phyloP scores from a whole-genome alignment of 2,329 filamentous ascomycete species.

The Lithohypha guttulata region DNA sequence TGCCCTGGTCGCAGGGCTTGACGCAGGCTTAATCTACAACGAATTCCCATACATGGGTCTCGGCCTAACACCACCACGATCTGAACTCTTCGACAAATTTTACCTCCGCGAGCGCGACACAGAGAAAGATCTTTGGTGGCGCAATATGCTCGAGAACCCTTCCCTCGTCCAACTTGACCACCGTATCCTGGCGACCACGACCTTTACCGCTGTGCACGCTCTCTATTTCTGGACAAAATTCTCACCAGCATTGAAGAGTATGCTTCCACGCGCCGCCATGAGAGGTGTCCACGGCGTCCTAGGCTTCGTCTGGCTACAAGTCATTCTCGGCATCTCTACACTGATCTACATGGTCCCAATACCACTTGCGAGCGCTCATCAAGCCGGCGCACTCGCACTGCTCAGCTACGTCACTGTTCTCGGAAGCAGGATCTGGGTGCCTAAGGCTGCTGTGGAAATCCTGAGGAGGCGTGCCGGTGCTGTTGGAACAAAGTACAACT shows the following conservation, averaged over 20 bases:
- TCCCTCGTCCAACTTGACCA: constrained; percentile 93
- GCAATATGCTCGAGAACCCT: constrained; percentile 96
- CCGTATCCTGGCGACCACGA: constrained; percentile 79
- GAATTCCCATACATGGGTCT: constrained; percentile 94
- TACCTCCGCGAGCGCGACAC: constrained; percentile 60
- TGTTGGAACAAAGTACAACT: neutral
- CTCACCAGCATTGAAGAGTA: constrained; percentile 50
- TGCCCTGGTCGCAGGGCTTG: constrained; percentile 83
- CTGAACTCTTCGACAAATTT: constrained; percentile 74
- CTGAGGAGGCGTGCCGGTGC: constrained; percentile 32
- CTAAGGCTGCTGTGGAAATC: constrained; percentile 52
- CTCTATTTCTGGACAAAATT: constrained; percentile 73
- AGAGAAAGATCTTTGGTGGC: constrained; percentile 70
- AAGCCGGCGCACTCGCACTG: constrained; percentile 78
- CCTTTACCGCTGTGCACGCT: constrained; percentile 68
- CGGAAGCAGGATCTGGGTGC: constrained; percentile 65
- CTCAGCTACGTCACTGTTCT: constrained; percentile 73
- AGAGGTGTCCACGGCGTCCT: constrained; percentile 69
- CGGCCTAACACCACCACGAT: constrained; percentile 66
- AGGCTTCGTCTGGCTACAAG: constrained; percentile 72
- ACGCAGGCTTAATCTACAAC: constrained; percentile 96
- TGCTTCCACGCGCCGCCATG: constrained; percentile 46
- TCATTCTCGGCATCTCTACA: constrained; percentile 76
- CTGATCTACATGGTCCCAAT: constrained; percentile 89
- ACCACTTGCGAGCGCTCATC: constrained; percentile 78